Evolutionary conservation across 495 filamentous ascomycete genomes (phyloP).

Genomic region (Xylaria cubensis): DNA sequence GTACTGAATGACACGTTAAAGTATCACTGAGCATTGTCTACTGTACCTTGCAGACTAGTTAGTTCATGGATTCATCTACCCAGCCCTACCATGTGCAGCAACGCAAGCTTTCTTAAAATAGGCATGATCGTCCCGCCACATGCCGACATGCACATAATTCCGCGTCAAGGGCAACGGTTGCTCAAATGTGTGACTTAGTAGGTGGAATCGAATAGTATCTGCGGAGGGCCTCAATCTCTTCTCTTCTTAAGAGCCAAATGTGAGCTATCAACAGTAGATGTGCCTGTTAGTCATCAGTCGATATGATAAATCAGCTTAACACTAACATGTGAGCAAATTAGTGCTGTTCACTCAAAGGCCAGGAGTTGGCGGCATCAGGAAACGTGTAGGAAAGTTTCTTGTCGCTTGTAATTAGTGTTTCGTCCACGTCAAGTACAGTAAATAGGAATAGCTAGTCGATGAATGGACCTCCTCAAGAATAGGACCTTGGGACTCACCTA

Average conservation of each 20-base stretch:
- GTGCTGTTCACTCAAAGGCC: not conserved
- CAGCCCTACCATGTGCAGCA: slow-evolving; percentile 6
- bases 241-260: not conserved
- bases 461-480: not conserved
- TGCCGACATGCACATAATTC: slow-evolving; percentile 4
- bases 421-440: not conserved
- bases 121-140: slow-evolving; percentile 9
- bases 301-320: not conserved
- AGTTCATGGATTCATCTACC: not conserved
- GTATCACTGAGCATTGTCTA: not conserved
- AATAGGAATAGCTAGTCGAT: not conserved
- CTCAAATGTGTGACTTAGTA: not conserved
- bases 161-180: not conserved
- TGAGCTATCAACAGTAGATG: not conserved
- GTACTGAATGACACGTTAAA: not conserved
- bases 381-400: not conserved
- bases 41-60: not conserved
- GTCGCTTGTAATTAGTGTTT: not conserved
- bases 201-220: not conserved
- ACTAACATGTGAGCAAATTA: not conserved
- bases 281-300: not conserved
- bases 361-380: not conserved
- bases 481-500: not conserved
- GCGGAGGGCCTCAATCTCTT: not conserved
- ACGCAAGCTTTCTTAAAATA: slow-evolving; percentile 15